Evolutionary conservation across 768 basidiomycete genomes (phyloP), one percentile per base, ranked within the genome.

Genomic region (Amanita rimosa): DNA sequence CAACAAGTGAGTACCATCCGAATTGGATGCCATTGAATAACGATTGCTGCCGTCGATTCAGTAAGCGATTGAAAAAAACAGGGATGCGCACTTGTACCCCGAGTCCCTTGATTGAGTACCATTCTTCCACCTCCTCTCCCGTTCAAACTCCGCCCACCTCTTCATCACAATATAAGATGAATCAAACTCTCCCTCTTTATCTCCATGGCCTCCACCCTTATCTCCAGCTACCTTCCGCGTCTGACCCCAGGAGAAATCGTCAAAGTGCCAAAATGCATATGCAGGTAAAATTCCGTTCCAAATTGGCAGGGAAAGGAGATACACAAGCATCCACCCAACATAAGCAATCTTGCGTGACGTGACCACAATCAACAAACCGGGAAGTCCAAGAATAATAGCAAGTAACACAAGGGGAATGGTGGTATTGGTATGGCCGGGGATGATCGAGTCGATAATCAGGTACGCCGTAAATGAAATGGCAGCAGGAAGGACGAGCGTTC

Each of bases 211-310:
- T 46, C 57, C 68, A 33, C 73, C 78, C 57, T 76, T 79, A 58
- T 85, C 86, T 7, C 92, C 92, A 26, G 77, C 73, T 53, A 85
- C 67, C 66, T 79, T 83, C 53, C 96, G 76, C 31, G 96, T 98
- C 67, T 93, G 85, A 67, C 96, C 96, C 91, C 92, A 93, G 19
- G 87, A 90, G 69, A 90, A 97, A 73, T 97, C 96, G 61, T 97
- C 96, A 65, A 99, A 95, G 67, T 97, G 93, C 89, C 94, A 94
- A 69, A 87, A 97, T n/a, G 94, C 79, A 64, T 99, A 99, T 2
- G 88, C 83, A 1, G 95, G 95, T 1, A 98, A 75, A 50, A 96
- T 71, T 58, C 93, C 91, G 70, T 98, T 98, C 96, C 96, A 99
- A 43, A 98, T 79, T 2, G 95, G 94, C 24, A 98, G 72, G 6